A percentile compares a stretch with the other conserved stretches of the same genome.
Evolutionary conservation across 2,329 filamentous ascomycete genomes (phyloP).

Genomic region (Alternaria panax): DNA sequence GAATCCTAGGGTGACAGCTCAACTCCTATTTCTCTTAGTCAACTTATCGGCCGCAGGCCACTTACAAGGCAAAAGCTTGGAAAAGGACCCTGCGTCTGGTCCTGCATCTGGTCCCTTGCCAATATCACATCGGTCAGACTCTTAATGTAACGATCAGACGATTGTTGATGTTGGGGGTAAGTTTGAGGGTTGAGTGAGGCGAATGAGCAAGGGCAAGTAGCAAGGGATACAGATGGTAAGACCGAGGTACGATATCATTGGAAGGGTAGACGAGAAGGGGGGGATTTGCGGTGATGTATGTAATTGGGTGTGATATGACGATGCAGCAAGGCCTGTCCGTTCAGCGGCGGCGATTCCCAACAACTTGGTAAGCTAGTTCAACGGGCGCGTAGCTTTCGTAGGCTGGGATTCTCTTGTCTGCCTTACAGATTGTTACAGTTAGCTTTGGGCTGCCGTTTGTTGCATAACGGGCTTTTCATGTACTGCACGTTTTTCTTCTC

Average conservation of each 20-base stretch:
- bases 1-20: neutral
- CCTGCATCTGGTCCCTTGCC: neutral
- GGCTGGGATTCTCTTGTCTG: neutral
- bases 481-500: neutral
- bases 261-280: neutral
- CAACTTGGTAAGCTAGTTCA: slow-evolving; percentile 3
- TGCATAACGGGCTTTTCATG: slow-evolving; percentile 1
- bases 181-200: slow-evolving; percentile 2
- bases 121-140: neutral
- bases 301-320: neutral
- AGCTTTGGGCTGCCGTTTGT: neutral
- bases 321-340: neutral
- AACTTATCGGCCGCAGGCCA: neutral
- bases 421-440: neutral
- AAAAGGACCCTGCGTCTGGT: neutral
- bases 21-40: neutral
- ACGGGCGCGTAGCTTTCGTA: slow-evolving; percentile 2
- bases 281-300: neutral
- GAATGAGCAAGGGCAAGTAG: slow-evolving; percentile 1
- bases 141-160: neutral
- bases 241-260: slow-evolving; percentile 1
- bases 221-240: neutral
- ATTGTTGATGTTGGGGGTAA: neutral
- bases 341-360: neutral
- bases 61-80: neutral